Conservation (phyloP, 305 asterid species). For the Ruellia speciosa region DNA sequence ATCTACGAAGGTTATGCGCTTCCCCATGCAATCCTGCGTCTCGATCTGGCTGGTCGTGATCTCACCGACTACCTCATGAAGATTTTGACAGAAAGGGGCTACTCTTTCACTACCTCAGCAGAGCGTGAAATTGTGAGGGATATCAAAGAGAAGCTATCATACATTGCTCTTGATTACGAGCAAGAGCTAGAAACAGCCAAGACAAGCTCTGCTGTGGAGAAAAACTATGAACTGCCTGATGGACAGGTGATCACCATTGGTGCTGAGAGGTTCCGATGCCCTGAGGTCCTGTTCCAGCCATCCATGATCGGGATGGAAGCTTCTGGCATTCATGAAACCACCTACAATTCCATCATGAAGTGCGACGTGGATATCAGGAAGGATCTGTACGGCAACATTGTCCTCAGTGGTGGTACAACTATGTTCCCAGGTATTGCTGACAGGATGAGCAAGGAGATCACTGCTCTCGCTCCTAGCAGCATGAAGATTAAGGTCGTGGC, state of each 20-base stretch:
- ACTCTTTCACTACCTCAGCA: slow-evolving; percentile 59
- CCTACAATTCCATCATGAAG: slow-evolving; percentile 20
- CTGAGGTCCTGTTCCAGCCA: slow-evolving; percentile 86
- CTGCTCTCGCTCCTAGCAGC: slow-evolving; percentile 12
- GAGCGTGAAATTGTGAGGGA: slow-evolving; percentile 78
- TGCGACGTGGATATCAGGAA: slow-evolving; percentile 14
- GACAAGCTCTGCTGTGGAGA: slow-evolving; percentile 66
- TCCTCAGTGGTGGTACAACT: slow-evolving; percentile 12
- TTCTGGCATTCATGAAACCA: slow-evolving; percentile 73
- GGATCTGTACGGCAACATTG: slow-evolving; percentile 13
- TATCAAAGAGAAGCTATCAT: slow-evolving; percentile 69
- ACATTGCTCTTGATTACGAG: slow-evolving; percentile 72
- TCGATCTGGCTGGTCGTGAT: slow-evolving; percentile 27
- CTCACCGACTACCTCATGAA: slow-evolving; percentile 46
- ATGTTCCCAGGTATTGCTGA: slow-evolving; percentile 15
- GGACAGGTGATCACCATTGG: slow-evolving; percentile 83
- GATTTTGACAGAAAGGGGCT: slow-evolving; percentile 62
- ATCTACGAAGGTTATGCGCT: slow-evolving; percentile 78
- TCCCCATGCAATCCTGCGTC: slow-evolving; percentile 75
- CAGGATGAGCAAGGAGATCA: slow-evolving; percentile 14
- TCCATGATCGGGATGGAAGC: slow-evolving; percentile 79
- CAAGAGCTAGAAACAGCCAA: slow-evolving; percentile 72
- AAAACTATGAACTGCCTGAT: slow-evolving; percentile 72
- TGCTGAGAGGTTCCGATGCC: slow-evolving; percentile 66
- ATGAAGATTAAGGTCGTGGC: slow-evolving; percentile 15